These are phyloP conservation scores for Rostrohypoxylon terebratum DNA, from an alignment of 495 filamentous ascomycete species.

Conservation along the genomic window DNA sequence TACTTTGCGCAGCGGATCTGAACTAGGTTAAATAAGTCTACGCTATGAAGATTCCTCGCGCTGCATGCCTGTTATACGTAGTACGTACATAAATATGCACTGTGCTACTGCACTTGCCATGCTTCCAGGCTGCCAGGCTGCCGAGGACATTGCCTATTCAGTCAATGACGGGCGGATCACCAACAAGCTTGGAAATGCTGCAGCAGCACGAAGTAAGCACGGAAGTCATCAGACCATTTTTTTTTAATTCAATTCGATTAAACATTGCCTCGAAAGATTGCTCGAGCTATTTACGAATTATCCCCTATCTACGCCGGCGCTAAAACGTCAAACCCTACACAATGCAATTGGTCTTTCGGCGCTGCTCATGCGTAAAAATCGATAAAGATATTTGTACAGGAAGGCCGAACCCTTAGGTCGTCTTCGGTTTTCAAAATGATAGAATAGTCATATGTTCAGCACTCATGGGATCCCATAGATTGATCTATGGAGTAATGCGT, in stretches of 20 bases:
- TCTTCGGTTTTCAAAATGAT: conserved; percentile 19
- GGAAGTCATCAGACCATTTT: conserved; percentile 8
- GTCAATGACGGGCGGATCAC: background rate
- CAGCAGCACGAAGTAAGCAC: conserved; percentile 16
- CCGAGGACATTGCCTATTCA: background rate
- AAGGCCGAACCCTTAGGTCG: conserved; percentile 16
- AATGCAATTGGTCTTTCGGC: conserved; percentile 39
- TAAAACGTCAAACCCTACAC: conserved; percentile 40
- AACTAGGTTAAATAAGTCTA: conserved; percentile 22
- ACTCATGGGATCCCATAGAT: conserved; percentile 10
- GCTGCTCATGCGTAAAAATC: conserved; percentile 42
- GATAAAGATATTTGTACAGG: conserved; percentile 41
- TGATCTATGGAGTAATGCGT: conserved; percentile 10
- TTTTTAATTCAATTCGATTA: conserved; percentile 39
- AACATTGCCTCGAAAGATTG: conserved; percentile 44
- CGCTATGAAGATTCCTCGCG: conserved; percentile 1
- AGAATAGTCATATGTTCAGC: conserved; percentile 24
- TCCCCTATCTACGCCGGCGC: conserved; percentile 46
- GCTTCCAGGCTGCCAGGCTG: background rate
- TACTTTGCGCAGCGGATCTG: conserved; percentile 34
- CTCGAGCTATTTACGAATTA: conserved; percentile 44
- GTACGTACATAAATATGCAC: conserved; percentile 13
- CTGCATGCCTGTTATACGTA: background rate
- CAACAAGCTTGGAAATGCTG: conserved; percentile 12
- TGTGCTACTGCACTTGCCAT: conserved; percentile 8